Evolutionary conservation across 441 rosid genomes (phyloP).

Genomic region (Syzygium syzygioides): DNA sequence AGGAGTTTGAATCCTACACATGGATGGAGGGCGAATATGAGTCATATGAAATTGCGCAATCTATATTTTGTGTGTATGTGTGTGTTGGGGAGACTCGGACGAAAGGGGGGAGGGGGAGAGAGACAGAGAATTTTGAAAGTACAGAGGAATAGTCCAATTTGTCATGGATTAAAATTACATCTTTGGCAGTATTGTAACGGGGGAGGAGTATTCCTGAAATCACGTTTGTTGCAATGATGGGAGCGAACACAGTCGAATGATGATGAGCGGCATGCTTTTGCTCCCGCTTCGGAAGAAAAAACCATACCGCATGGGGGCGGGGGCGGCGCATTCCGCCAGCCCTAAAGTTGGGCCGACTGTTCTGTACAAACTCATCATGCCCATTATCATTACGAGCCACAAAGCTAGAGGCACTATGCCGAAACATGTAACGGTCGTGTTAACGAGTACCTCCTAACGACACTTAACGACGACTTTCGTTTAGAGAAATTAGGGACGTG

Average conservation of each 20-base stretch:
- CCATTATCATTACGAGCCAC: background rate
- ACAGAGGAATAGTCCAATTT: background rate
- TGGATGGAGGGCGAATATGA: background rate
- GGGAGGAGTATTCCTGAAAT: background rate
- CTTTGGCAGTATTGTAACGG: background rate
- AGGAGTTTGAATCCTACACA: background rate
- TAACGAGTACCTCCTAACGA: background rate
- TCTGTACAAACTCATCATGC: background rate
- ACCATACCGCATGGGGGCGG: background rate
- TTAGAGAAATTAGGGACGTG: background rate
- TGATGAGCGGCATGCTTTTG: background rate
- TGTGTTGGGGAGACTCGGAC: background rate
- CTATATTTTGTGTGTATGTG: accelerated
- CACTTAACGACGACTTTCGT: background rate
- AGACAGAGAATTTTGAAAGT: background rate
- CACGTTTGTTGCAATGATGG: background rate
- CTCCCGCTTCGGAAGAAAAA: background rate
- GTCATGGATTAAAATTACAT: background rate
- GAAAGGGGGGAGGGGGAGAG: background rate
- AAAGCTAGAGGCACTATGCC: background rate
- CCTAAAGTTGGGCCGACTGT: background rate
- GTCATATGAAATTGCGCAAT: accelerated
- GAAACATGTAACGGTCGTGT: background rate
- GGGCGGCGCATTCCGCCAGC: background rate
- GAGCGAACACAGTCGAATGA: background rate